phyloP scores from a whole-genome alignment of 192 early-diverging fungal species.

The Entophlyctis helioformis region DNA sequence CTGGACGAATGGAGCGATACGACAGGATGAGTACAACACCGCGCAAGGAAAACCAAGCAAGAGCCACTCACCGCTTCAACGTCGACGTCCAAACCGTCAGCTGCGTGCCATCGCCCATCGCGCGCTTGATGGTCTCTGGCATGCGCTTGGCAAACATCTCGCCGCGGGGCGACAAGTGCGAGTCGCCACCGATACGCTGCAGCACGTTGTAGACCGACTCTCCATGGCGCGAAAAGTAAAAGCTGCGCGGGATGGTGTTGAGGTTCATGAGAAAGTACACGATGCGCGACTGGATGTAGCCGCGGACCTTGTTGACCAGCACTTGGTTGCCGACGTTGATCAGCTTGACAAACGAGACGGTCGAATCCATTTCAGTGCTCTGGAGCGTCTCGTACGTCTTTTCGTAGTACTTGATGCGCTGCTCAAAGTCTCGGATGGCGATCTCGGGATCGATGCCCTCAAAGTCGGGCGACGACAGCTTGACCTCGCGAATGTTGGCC shows the following conservation, averaged over 20 bases:
- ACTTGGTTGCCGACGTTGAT: slow-evolving; percentile 84
- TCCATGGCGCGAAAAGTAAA: slow-evolving; percentile 75
- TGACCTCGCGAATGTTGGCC: slow-evolving; percentile 92
- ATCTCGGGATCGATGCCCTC: slow-evolving; percentile 65
- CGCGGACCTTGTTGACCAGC: slow-evolving; percentile 87
- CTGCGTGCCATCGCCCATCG: slow-evolving; percentile 43
- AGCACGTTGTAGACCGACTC: slow-evolving; percentile 88
- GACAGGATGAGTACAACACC: background rate
- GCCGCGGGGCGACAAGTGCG: slow-evolving; percentile 76
- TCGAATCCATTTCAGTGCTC: slow-evolving; percentile 31
- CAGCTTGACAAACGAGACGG: slow-evolving; percentile 80
- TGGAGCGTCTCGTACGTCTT: slow-evolving; percentile 79
- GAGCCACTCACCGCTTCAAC: slow-evolving; percentile 69
- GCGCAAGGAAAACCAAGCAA: no score
- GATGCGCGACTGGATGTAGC: slow-evolving; percentile 91
- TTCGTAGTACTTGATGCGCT: slow-evolving; percentile 86
- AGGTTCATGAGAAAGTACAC: slow-evolving; percentile 99
- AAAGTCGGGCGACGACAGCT: slow-evolving; percentile 92
- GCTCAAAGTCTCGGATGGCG: slow-evolving; percentile 85
- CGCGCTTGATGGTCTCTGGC: slow-evolving; percentile 65
- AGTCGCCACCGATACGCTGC: slow-evolving; percentile 93
- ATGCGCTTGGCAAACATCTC: slow-evolving; percentile 72
- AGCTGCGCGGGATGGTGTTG: slow-evolving; percentile 86
- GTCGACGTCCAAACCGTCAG: slow-evolving; percentile 91
- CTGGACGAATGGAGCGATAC: no score